phyloP scores from a whole-genome alignment of 495 filamentous ascomycete species.

The Pseudevernia furfuracea region DNA sequence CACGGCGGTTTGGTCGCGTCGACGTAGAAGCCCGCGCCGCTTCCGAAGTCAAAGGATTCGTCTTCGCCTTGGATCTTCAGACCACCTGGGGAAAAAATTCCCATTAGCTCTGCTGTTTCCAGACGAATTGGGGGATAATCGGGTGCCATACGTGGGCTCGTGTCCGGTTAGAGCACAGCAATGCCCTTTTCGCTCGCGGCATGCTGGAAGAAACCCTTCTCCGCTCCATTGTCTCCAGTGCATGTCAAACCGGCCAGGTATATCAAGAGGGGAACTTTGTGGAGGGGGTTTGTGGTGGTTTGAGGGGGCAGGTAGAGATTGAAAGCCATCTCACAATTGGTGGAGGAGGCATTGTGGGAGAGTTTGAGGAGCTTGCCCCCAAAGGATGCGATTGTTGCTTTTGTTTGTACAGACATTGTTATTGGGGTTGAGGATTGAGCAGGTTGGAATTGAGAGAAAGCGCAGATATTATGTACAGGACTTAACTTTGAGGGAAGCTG shows the following conservation, averaged over 20 bases:
- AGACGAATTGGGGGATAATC: not conserved
- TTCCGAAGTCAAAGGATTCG: slow-evolving; percentile 83
- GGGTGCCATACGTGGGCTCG: slow-evolving; percentile 62
- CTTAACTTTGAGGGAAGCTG: not conserved
- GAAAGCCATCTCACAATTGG: slow-evolving; percentile 58
- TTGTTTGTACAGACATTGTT: slow-evolving; percentile 73
- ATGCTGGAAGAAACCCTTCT: slow-evolving; percentile 94
- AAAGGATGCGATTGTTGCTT: slow-evolving; percentile 83
- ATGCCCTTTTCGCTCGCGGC: slow-evolving; percentile 68
- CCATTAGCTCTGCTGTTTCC: not conserved
- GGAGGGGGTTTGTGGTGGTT: slow-evolving; percentile 35
- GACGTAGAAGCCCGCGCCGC: slow-evolving; percentile 89
- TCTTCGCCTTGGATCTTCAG: slow-evolving; percentile 71
- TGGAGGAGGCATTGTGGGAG: slow-evolving; percentile 65
- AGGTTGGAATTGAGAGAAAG: not conserved
- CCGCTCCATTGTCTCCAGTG: slow-evolving; percentile 89
- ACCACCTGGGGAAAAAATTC: slow-evolving; percentile 50
- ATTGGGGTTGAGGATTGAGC: not conserved
- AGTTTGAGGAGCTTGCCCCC: slow-evolving; percentile 94
- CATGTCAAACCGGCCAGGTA: slow-evolving; percentile 94
- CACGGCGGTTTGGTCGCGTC: slow-evolving; percentile 76
- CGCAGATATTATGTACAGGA: slow-evolving; percentile 8
- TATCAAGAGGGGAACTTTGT: slow-evolving; percentile 77
- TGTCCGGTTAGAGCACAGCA: slow-evolving; percentile 89
- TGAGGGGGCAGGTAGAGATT: slow-evolving; percentile 62